phyloP scores from a whole-genome alignment of 2,329 filamentous ascomycete genomes.

The Penicillium sp. region DNA sequence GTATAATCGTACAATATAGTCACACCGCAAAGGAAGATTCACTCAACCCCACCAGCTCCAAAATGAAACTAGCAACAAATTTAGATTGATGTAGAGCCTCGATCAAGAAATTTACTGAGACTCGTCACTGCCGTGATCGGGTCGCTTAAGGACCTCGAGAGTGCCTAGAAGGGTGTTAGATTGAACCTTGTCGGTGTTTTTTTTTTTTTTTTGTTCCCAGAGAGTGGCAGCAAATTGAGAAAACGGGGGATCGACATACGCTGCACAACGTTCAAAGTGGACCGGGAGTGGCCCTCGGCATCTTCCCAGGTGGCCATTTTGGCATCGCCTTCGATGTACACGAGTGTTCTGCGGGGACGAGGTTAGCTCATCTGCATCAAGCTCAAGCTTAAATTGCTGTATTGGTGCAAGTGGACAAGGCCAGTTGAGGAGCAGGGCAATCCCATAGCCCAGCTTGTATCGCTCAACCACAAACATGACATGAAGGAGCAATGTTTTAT shows the following conservation, averaged over 20 bases:
- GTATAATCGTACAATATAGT: constrained; percentile 32
- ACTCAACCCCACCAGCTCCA: neutral
- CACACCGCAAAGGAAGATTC: constrained; percentile 15
- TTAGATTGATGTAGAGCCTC: neutral
- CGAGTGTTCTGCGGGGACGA: constrained; percentile 59
- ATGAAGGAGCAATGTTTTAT: neutral
- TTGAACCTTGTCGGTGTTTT: no score
- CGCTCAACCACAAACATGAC: neutral
- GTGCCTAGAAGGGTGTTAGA: constrained; percentile 22
- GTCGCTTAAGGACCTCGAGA: constrained; percentile 39
- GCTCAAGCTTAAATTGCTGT: neutral
- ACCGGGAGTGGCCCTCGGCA: constrained; percentile 65
- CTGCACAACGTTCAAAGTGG: constrained; percentile 69
- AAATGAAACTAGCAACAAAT: neutral
- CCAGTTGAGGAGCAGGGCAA: neutral
- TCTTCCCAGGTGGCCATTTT: constrained; percentile 67
- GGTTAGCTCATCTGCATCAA: neutral
- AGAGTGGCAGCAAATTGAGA: neutral
- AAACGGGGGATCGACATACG: constrained; percentile 56
- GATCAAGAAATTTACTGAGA: constrained; percentile 12
- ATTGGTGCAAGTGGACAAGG: neutral
- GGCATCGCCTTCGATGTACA: constrained; percentile 83
- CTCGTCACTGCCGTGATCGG: constrained; percentile 13
- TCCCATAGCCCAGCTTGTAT: no score
- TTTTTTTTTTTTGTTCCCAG: neutral